These are phyloP conservation scores for Oidiodendron maius DNA, from an alignment of 495 filamentous ascomycete species.

Conservation along the genomic window DNA sequence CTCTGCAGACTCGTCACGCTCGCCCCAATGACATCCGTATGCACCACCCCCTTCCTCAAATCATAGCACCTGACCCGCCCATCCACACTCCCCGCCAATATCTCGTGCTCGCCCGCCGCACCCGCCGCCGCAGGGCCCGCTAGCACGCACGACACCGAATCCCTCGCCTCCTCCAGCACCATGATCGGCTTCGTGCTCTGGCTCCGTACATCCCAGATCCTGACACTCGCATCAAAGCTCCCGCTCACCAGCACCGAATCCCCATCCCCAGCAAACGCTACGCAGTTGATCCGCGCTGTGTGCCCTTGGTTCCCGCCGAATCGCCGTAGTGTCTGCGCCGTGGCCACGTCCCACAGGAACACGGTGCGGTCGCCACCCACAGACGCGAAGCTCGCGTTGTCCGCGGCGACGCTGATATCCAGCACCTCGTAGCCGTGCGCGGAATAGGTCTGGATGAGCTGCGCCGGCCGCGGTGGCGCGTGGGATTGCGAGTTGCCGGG, in stretches of 20 bases:
- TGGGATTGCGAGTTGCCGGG: constrained; percentile 33
- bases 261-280: constrained; percentile 67
- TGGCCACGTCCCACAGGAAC: constrained; percentile 89
- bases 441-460: constrained; percentile 77
- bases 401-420: constrained; percentile 60
- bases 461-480: constrained; percentile 28
- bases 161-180: constrained; percentile 69
- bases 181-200: constrained; percentile 66
- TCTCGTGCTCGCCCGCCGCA: constrained; percentile 44
- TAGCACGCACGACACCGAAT: constrained; percentile 60
- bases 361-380: constrained; percentile 84
- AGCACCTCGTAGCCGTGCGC: constrained; percentile 90
- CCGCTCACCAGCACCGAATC: constrained; percentile 68
- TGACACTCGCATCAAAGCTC: constrained; percentile 75
- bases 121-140: constrained; percentile 21
- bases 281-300: constrained; percentile 65
- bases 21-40: constrained; percentile 66
- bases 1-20: constrained; percentile 63
- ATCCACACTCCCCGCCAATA: constrained; percentile 77
- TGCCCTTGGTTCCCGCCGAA: constrained; percentile 63
- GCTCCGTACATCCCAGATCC: constrained; percentile 75
- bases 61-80: constrained; percentile 81
- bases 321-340: constrained; percentile 64
- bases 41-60: constrained; percentile 69
- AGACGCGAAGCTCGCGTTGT: constrained; percentile 77